These are phyloP conservation scores for Amaranthus cruentus DNA, from an alignment of 148 eudicot species.

Conservation along the genomic window DNA sequence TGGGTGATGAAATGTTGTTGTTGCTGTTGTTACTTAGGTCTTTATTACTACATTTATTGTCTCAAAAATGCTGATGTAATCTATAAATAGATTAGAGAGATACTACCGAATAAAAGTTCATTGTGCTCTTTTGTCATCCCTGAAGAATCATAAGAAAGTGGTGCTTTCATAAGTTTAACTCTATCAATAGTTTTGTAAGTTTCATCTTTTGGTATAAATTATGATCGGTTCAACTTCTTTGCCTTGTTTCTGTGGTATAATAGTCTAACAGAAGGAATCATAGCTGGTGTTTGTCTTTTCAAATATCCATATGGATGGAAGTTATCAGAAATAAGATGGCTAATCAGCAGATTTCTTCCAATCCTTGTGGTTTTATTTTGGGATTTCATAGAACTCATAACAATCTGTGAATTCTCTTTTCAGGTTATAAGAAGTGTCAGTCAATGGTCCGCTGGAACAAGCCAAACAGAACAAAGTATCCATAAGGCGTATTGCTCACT, in stretches of 20 bases:
- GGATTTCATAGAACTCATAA: background rate
- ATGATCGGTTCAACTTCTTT: no score
- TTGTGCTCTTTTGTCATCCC: background rate
- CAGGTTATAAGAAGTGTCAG: constrained; percentile 95
- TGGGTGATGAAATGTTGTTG: no score
- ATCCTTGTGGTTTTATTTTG: background rate
- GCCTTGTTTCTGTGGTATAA: no score
- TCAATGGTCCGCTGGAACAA: constrained; percentile 99
- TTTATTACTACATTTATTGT: no score
- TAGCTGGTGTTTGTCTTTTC: no score
- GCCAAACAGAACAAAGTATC: constrained; percentile 94
- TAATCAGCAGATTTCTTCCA: background rate
- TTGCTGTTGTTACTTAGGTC: no score
- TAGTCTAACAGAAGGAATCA: no score
- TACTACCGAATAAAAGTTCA: no score
- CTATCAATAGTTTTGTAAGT: background rate
- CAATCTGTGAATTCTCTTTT: constrained; percentile 15
- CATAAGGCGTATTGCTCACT: constrained; percentile 93
- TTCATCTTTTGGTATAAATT: background rate
- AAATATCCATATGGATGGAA: background rate
- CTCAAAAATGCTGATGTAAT: no score
- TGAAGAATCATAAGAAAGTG: background rate
- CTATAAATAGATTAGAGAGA: no score
- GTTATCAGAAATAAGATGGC: background rate
- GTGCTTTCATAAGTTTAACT: background rate